phyloP scores from a whole-genome alignment of 169 alveolate species.

The Neospora caninum region DNA sequence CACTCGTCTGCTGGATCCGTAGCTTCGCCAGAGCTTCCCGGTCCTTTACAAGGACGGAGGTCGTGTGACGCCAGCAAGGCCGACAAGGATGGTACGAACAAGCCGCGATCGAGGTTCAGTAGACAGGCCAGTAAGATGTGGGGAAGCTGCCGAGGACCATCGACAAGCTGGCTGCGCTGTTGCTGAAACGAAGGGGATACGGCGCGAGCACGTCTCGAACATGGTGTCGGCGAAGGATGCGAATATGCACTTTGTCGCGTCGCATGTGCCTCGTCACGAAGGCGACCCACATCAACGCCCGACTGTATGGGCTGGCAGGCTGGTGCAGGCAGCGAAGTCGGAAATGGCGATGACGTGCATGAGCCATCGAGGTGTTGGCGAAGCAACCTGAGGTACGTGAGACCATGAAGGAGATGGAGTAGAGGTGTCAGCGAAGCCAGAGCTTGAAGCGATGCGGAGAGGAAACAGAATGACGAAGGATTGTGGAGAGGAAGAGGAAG shows the following conservation, averaged over 20 bases:
- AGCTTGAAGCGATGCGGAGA: constrained; percentile 28
- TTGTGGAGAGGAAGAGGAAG: constrained; percentile 30
- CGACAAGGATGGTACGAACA: background rate
- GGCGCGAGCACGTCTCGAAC: too few relatives aligned
- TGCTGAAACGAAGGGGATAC: too few relatives aligned
- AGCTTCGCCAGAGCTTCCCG: too few relatives aligned
- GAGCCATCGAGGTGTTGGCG: background rate
- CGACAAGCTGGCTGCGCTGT: too few relatives aligned
- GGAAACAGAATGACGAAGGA: constrained; percentile 34
- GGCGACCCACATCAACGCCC: too few relatives aligned
- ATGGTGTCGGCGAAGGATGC: too few relatives aligned
- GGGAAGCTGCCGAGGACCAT: background rate
- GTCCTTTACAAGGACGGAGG: background rate
- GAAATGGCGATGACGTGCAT: too few relatives aligned
- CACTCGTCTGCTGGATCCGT: background rate
- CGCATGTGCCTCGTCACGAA: too few relatives aligned
- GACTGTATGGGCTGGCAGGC: too few relatives aligned
- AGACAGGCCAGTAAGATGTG: background rate
- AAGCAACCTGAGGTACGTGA: background rate
- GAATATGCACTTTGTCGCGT: too few relatives aligned
- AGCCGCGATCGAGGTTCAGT: background rate
- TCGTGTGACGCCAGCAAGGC: background rate
- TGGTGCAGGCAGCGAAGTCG: too few relatives aligned
- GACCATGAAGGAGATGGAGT: background rate
- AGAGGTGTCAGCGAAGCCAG: constrained; percentile 4